Percentiles rank a stretch among this genome's conserved stretches.
phyloP scores from a whole-genome alignment of 2,329 filamentous ascomycete genomes.

The Ilyonectria mors-panacis region DNA sequence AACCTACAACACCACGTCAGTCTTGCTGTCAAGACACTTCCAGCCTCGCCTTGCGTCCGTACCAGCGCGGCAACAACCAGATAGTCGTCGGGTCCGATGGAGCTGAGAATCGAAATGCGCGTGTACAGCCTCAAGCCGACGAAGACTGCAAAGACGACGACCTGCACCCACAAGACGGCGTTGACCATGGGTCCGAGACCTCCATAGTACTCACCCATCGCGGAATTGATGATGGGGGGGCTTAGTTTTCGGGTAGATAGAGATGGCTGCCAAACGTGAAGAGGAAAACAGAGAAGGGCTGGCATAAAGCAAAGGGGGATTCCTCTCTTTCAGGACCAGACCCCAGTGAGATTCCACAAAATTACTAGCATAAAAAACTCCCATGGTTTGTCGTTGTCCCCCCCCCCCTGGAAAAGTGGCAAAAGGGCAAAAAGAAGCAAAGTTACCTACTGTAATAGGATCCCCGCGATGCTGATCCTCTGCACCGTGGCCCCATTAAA shows the following conservation, averaged over 20 bases:
- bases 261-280: constrained; percentile 1
- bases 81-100: constrained; percentile 28
- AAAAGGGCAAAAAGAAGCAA: neutral
- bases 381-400: too few species aligned
- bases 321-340: neutral
- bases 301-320: neutral
- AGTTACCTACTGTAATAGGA: neutral
- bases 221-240: neutral
- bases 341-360: neutral
- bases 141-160: constrained; percentile 27
- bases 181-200: constrained; percentile 34
- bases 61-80: constrained; percentile 25
- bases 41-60: fast-evolving
- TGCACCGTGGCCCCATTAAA: neutral
- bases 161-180: constrained; percentile 29
- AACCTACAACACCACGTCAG: constrained; percentile 19
- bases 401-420: too few species aligned
- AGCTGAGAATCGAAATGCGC: constrained; percentile 10
- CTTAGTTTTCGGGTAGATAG: too few species aligned
- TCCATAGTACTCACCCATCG: constrained; percentile 28
- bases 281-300: neutral
- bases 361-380: too few species aligned
- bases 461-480: neutral
- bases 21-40: neutral
- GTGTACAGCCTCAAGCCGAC: constrained; percentile 28